Evolutionary conservation across 768 basidiomycete genomes (phyloP), one percentile per base, ranked within the genome.

Genomic region (Lentinula boryana): DNA sequence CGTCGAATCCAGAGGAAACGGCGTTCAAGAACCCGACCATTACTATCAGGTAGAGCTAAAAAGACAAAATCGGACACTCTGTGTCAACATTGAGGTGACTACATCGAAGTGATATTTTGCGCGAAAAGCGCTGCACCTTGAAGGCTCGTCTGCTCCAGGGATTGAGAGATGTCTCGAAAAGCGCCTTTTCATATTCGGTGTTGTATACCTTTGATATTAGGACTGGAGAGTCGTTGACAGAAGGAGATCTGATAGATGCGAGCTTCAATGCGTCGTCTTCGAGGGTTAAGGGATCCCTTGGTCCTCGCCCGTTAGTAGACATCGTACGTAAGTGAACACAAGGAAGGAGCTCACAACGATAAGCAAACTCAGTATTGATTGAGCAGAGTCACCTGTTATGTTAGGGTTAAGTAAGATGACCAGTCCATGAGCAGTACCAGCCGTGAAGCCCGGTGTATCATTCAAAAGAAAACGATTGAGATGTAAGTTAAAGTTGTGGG

Each of bases 1-100:
- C 56, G 43, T 62, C 61, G 36, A 62, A 62, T 3, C 61, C 61
- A 12, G 56, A 58, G 23, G 56, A 58, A 4, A 62, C 61, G 5
- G 61, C 61, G 50, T 62, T 50, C n/a, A 64, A 35, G 21, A 35
- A 59, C 32, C 58, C 58, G 13, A 59, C 48, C 48, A 59, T 50
- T 4, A 59, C 58, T 32, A 59, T 59, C 33, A 59, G 48, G 48
- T 59, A 59, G 31, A 59, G 58, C 58, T 59, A 36, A n/a, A 27
- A 13, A 18, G 12, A 9, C 33, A 38, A 9, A 8, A 27, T 27
- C 27, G 2, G 27, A 27, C 41, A 46, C 15, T 59, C 7, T 21
- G 15, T 9, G 6, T 21, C 27, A 27, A 35, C 4, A 21, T 27
- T 27, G 27, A 27, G 27, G 27, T 4, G 27, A 27, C 27, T 27